Evolutionary conservation across 176 grass and related monocot genomes (phyloP).

Genomic region (Carex cristatella): DNA sequence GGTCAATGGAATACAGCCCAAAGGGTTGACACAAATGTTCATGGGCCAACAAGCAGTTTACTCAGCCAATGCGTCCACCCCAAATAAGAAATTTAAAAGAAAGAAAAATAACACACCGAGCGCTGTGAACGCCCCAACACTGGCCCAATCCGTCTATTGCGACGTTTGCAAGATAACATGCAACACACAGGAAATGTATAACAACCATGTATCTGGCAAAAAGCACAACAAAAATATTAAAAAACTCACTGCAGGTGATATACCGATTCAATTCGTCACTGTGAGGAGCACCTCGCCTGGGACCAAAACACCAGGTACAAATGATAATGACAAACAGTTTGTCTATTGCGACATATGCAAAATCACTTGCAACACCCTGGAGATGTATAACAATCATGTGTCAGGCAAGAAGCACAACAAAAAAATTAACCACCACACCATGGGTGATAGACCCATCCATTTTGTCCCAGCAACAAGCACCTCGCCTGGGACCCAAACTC

Average conservation of each 20-base stretch:
- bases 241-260: background rate
- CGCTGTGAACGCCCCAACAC: background rate
- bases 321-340: background rate
- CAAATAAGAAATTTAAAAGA: background rate
- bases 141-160: constrained; percentile 17
- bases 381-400: constrained; percentile 25
- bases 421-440: constrained; percentile 10
- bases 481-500: background rate
- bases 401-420: constrained; percentile 32
- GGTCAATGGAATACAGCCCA: background rate
- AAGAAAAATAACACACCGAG: background rate
- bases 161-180: constrained; percentile 18
- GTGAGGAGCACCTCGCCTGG: background rate
- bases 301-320: constrained; percentile 2
- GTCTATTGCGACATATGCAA: constrained; percentile 35
- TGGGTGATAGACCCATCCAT: constrained; percentile 1
- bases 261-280: constrained; percentile 8
- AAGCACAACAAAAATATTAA: constrained; percentile 21
- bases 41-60: background rate
- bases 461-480: background rate
- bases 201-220: constrained; percentile 16
- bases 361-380: constrained; percentile 23
- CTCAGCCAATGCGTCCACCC: background rate
- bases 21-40: background rate
- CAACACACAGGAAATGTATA: constrained; percentile 26